Evolutionary conservation across 2,329 filamentous ascomycete species (phyloP).

Genomic region (Penicillium sp.): DNA sequence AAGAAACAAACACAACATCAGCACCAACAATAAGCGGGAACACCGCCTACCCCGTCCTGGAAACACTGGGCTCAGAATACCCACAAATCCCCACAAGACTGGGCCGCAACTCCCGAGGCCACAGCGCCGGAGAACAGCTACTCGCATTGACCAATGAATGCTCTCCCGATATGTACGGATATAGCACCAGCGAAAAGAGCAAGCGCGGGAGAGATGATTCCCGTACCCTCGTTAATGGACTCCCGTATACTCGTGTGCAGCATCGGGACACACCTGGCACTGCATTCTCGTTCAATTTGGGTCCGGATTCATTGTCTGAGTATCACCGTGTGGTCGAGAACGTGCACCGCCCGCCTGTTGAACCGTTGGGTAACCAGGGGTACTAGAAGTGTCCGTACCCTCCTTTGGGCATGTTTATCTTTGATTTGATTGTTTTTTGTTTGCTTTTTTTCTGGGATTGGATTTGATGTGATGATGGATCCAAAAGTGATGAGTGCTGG

Average conservation of each 20-base stretch:
- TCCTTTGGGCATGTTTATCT: neutral
- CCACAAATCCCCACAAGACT: constrained; percentile 12
- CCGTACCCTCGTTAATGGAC: constrained; percentile 40
- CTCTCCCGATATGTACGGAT: constrained; percentile 41
- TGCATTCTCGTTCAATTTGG: constrained; percentile 17
- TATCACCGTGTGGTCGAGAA: constrained; percentile 22
- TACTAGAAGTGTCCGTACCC: constrained; percentile 14
- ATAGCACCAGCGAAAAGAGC: constrained; percentile 33
- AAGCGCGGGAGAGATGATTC: constrained; percentile 28
- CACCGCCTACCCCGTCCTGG: constrained; percentile 14
- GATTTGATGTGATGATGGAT: neutral
- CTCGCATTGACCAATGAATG: constrained; percentile 32
- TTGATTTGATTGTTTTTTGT: neutral
- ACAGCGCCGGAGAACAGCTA: constrained; percentile 14
- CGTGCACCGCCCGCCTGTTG: constrained; percentile 25
- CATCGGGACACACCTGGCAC: constrained; percentile 16
- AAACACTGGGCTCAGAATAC: constrained; percentile 25
- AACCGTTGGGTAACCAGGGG: constrained; percentile 25
- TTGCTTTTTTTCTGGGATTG: neutral
- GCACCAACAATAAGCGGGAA: neutral
- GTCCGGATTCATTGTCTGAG: constrained; percentile 21
- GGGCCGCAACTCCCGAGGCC: constrained; percentile 21
- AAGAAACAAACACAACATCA: neutral
- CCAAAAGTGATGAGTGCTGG: neutral
- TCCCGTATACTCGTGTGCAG: constrained; percentile 40